Conservation (phyloP, 2,329 filamentous ascomycete species). For the Fusarium abutilonis region DNA sequence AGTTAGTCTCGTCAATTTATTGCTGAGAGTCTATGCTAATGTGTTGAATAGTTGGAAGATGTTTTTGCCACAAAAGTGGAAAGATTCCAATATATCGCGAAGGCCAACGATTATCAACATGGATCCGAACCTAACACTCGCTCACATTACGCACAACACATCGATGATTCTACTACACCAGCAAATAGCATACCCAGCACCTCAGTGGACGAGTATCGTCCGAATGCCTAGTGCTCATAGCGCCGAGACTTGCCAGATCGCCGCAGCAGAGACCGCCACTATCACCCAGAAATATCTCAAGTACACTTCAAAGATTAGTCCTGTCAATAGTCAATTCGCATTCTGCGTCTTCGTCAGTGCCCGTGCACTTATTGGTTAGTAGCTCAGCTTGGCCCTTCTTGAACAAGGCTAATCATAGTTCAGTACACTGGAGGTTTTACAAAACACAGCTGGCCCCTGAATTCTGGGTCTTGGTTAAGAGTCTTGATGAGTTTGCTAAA, state of each 20-base stretch:
- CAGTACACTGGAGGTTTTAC: slow-evolving; percentile 39
- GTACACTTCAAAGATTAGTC: slow-evolving; percentile 43
- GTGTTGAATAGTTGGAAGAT: slow-evolving; percentile 49
- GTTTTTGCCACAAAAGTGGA: slow-evolving; percentile 45
- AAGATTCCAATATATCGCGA: slow-evolving; percentile 48
- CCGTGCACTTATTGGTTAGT: slow-evolving; percentile 51
- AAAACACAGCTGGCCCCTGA: slow-evolving; percentile 31
- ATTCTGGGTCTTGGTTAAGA: slow-evolving; percentile 46
- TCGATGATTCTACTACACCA: slow-evolving; percentile 62
- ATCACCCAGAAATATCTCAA: slow-evolving; percentile 59
- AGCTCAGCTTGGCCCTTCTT: fast-evolving
- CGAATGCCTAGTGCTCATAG: slow-evolving; percentile 56
- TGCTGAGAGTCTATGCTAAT: fast-evolving
- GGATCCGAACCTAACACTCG: slow-evolving; percentile 61
- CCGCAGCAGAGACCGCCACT: slow-evolving; percentile 57
- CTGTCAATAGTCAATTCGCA: slow-evolving; percentile 51
- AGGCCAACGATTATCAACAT: slow-evolving; percentile 48
- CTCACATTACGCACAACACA: slow-evolving; percentile 60
- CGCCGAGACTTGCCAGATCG: slow-evolving; percentile 59
- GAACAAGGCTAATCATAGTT: fast-evolving
- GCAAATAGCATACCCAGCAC: slow-evolving; percentile 56
- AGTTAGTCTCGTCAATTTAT: slow-evolving; percentile 35
- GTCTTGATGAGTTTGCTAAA: slow-evolving; percentile 46
- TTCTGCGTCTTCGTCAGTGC: slow-evolving; percentile 60
- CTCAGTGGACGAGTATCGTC: slow-evolving; percentile 42